Conservation (phyloP, 805 yeast species). For the Tetrapisispora nanseiensis region DNA sequence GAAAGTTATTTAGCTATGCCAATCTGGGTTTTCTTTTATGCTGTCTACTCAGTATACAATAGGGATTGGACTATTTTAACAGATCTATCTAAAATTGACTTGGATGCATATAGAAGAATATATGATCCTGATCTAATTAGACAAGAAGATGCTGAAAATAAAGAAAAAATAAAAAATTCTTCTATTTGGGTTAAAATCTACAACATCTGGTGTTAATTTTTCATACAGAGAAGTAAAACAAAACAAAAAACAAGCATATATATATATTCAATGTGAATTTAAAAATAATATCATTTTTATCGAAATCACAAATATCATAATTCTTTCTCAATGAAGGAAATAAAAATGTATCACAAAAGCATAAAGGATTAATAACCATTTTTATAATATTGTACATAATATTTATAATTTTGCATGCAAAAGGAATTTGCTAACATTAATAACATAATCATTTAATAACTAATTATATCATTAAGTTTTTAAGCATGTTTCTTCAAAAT, state of each 20-base stretch:
- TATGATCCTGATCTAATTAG: slow-evolving; percentile 32
- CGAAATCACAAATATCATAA: slow-evolving; percentile 1
- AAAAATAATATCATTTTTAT: background rate
- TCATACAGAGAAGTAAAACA: too few species aligned
- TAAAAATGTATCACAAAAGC: background rate
- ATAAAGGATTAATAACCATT: background rate
- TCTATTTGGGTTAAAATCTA: slow-evolving; percentile 28
- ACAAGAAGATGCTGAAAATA: slow-evolving; percentile 34
- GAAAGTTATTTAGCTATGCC: slow-evolving; percentile 42
- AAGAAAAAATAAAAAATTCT: slow-evolving; percentile 14
- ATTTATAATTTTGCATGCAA: slow-evolving; percentile 1
- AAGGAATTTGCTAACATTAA: slow-evolving; percentile 1
- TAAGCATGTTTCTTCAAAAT: too few species aligned
- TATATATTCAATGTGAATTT: background rate
- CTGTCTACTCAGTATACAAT: slow-evolving; percentile 42
- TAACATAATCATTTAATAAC: background rate
- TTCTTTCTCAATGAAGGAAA: background rate
- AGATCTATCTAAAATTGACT: slow-evolving; percentile 32
- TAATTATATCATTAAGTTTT: too few species aligned
- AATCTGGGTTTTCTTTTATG: slow-evolving; percentile 35
- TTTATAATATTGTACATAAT: background rate
- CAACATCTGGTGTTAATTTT: slow-evolving; percentile 33
- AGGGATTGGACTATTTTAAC: slow-evolving; percentile 29
- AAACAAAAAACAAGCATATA: background rate
- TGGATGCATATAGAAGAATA: slow-evolving; percentile 34